Base-by-base conservation (phyloP, 345 rosid species). In the Pistacia vera region DNA sequence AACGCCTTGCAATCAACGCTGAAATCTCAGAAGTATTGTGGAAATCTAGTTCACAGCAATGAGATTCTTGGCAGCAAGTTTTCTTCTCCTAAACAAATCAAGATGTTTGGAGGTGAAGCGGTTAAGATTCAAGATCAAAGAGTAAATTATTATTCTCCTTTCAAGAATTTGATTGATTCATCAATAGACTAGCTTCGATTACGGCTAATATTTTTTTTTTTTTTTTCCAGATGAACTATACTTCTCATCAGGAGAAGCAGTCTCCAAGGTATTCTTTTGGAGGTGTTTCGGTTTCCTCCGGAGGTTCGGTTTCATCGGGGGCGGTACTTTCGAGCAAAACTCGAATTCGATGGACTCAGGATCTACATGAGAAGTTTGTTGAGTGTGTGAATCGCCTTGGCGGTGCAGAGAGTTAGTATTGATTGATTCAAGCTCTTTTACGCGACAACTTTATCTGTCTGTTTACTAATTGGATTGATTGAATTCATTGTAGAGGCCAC, bases 331-430 rank as follows among this genome's bases (percentile, higher is more conserved):
- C 89, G 0, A 79, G 68, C 78, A 93, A 92, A 86, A 89, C 88
- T 8, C 74, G 99, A 69, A 85, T 96, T 59, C 86, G 95, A 80
- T 96, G 99, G 97, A 93, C 88, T 73, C 95, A 86, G 70, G 93
- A 90, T 86, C 97, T 95, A 20, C 99, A 95, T 72, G 88, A 92
- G 76, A 93, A 90, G 84, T 95, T 95, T 55, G 96, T 93, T 2
- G 87, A 86, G 74, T 90, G 94, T 36, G 97, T 92, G 5, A 89
- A 90, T 82, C 83, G 83, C 77, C 92, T 93, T 13, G 97, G 99
- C 9, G 99, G 99, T 73, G 89, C 93, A 46, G 92, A 90, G 73
- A 91, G 97, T 91, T 83, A 86, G 88, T 74, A 4, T 38, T 41
- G 13, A n/a, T 20, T 35, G 25, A 8, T 36, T 12, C 25, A 36